Evolutionary conservation across 2,329 filamentous ascomycete genomes (phyloP), one percentile per base, ranked within the genome.

Genomic region (Purpureocillium takamizusanense): DNA sequence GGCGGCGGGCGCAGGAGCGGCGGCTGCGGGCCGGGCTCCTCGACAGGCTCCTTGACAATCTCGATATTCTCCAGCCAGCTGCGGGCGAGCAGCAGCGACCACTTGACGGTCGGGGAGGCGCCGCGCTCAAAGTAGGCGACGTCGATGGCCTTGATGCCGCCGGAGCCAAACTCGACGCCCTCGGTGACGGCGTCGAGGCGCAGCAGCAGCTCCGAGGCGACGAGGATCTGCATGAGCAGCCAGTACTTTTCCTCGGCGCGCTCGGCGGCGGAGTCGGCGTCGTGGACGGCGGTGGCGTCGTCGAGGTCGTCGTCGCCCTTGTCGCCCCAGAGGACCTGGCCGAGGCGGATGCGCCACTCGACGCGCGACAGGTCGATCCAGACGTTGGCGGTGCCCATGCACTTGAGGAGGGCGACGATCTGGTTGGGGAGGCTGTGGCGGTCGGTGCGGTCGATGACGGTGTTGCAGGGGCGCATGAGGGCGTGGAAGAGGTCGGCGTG

Each of bases 281-380:
- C 69, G 35, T 66, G 64, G 34, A 72, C 66, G 10, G 66, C 64
- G n/a, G 69, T 64, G 16, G 68, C 67, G 41, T 76, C 74, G 32
- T 69, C 67, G n/a, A 70, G 47, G 34, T 69, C 65, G 45, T 75
- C 72, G 31, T 72, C 70, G 18, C 67, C 53, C 6, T 65, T 60
- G 13, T 66, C 61, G 13, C 72, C 78, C 81, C 82, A 87, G 2
- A 87, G 59, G 31, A 86, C 69, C 57, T 86, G 82, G 7, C 83
- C 83, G 2, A 87, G 65, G 11, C 81, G 70, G 41, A 87, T 81
- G 29, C 83, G 72, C 81, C 81, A 86, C 53, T 86, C 82, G 7
- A 86, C 78, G 25, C 79, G 70, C 15, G 80, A 82, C 46, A 87
- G 83, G 56, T 87, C 81, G 37, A 83, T 72, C 83, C 83, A 87